Base-by-base conservation (phyloP, 2,329 filamentous ascomycete species). In the Clarireedia hainanense region DNA sequence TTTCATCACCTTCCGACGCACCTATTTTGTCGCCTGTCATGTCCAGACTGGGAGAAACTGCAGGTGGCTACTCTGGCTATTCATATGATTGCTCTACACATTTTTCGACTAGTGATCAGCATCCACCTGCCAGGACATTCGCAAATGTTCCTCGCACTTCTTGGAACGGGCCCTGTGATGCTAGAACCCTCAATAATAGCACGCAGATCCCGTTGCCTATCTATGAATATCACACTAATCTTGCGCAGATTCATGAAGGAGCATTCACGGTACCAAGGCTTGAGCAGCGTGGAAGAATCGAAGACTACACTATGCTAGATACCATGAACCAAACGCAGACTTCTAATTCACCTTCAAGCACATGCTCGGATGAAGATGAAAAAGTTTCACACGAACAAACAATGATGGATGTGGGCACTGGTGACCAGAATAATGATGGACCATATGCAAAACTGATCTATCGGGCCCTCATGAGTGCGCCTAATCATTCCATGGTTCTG, bases 371-470 rank as follows among this genome's bases (percentile, higher is more conserved):
- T 14, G 70, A 69, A 37, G 63, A 64, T 20, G 63, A 48, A 5
- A 52, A 54, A n/a, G 65, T 57, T 24, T 61, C 63, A 26, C 60
- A 59, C 20, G 64, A 67, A 24, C 56, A 63, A 47, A 62, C 62
- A 3, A 65, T 65, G 26, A 62, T 60, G 59, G 68, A 52, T 59
- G 57, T 57, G 58, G 68, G 52, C 58, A 56, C 57, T 45, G 63
- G 65, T 55, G 64, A 64, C 49, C 62, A 65, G 30, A 64, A 69
- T 36, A 71, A 71, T 50, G 64, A 66, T 83, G 80, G 81, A 57
- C 87, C 90, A 0, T 97, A 97, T 67, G 91, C 92, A 0, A 79
- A 87, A 64, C 79, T 96, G 15, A 89, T 97, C 59, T 88, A 85
- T 67, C 76, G 78, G 51, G 90, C 90, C 1, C 80, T 97, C 20